A percentile compares a stretch with the other conserved stretches of the same genome.
Conservation (phyloP, 2,329 filamentous ascomycete genomes). For the Raffaelea arxii region DNA sequence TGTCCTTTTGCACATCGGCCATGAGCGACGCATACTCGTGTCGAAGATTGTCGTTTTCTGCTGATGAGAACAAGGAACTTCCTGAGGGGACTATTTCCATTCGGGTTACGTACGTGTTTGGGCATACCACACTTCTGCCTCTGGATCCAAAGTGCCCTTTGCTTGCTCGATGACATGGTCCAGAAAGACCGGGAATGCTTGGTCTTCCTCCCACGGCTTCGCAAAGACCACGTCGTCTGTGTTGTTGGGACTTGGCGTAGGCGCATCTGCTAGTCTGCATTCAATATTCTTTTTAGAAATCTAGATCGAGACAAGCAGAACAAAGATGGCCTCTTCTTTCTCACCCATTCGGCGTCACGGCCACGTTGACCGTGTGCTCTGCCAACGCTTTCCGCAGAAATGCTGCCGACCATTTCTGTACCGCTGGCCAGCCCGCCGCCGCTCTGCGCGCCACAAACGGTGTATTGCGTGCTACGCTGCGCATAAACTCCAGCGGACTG, state of each 20-base stretch:
- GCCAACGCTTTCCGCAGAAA: slow-evolving; percentile 48
- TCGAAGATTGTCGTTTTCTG: slow-evolving; percentile 73
- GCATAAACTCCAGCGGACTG: slow-evolving; percentile 70
- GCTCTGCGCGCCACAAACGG: slow-evolving; percentile 63
- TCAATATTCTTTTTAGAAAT: neutral
- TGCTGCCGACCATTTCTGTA: slow-evolving; percentile 48
- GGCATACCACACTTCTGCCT: slow-evolving; percentile 54
- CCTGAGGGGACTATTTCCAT: too few species aligned
- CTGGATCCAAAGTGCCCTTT: slow-evolving; percentile 17
- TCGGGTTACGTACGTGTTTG: slow-evolving; percentile 51
- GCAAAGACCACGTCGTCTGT: slow-evolving; percentile 44
- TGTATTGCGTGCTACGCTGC: slow-evolving; percentile 62
- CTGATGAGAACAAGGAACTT: neutral
- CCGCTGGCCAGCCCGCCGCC: slow-evolving; percentile 54
- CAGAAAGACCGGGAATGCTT: slow-evolving; percentile 54
- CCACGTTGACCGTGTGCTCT: slow-evolving; percentile 57
- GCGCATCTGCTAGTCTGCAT: slow-evolving; percentile 40
- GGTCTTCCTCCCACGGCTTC: slow-evolving; percentile 60
- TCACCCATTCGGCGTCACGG: slow-evolving; percentile 64
- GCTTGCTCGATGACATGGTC: slow-evolving; percentile 51
- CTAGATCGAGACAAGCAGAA: neutral
- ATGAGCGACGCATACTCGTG: slow-evolving; percentile 60
- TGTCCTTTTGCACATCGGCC: slow-evolving; percentile 49
- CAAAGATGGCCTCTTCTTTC: neutral
- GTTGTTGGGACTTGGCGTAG: slow-evolving; percentile 25